Conservation (phyloP, 2,329 filamentous ascomycete genomes). For the Claviceps paspali region DNA sequence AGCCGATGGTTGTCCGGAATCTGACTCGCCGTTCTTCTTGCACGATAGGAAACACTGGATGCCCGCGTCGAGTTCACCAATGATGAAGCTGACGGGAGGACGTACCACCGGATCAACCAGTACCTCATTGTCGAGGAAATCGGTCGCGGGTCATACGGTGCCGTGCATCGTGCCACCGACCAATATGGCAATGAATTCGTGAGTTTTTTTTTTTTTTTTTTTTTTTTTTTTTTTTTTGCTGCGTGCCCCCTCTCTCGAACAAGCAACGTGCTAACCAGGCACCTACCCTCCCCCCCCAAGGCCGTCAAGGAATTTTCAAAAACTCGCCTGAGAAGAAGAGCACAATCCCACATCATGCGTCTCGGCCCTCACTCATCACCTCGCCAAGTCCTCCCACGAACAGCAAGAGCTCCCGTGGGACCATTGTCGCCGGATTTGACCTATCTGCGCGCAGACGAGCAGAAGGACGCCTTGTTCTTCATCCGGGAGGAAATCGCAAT, state of each 20-base stretch:
- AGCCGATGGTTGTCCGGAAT: neutral
- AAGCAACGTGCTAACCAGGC: too few relatives aligned
- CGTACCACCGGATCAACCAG: constrained; percentile 83
- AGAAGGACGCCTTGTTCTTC: constrained; percentile 58
- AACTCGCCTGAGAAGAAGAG: constrained; percentile 71
- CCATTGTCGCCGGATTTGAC: constrained; percentile 14
- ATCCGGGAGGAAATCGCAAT: constrained; percentile 96
- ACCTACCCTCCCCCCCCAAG: constrained; percentile 36
- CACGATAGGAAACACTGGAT: constrained; percentile 68
- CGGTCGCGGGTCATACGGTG: constrained; percentile 87
- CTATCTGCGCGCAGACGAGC: constrained; percentile 34
- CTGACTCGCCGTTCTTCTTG: constrained; percentile 2
- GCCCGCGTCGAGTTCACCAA: constrained; percentile 76
- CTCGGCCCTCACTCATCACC: constrained; percentile 25
- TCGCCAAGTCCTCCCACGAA: constrained; percentile 12
- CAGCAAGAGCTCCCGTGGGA: constrained; percentile 3
- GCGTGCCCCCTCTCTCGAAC: too few relatives aligned
- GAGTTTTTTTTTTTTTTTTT: too few relatives aligned
- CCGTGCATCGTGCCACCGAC: constrained; percentile 79
- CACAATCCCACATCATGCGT: constrained; percentile 72
- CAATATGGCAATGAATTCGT: constrained; percentile 91
- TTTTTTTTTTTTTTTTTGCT: too few relatives aligned
- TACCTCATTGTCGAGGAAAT: constrained; percentile 92
- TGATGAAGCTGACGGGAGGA: constrained; percentile 66
- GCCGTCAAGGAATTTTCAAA: constrained; percentile 98